phyloP scores from a whole-genome alignment of 495 filamentous ascomycete species.

The Pyrenopolyporus hunteri region DNA sequence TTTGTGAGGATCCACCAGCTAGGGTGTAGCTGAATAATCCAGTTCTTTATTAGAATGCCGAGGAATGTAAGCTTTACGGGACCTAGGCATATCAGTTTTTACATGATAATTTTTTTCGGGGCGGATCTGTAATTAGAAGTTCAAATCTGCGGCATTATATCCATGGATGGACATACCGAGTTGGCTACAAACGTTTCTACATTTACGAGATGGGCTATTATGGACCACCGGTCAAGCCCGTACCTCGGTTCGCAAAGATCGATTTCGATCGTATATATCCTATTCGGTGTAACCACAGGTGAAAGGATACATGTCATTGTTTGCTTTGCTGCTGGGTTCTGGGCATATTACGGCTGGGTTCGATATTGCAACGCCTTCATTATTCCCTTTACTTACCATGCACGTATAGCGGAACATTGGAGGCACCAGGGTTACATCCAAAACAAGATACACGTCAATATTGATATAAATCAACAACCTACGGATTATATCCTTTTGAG shows the following conservation, averaged over 20 bases:
- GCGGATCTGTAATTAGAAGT: conserved; percentile 26
- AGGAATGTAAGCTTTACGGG: neutral
- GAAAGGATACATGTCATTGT: neutral
- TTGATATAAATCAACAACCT: too few relatives aligned
- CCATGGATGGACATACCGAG: neutral
- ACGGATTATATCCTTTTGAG: too few relatives aligned
- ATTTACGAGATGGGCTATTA: neutral
- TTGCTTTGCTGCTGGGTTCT: neutral
- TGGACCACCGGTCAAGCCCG: neutral
- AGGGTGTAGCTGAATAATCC: conserved; percentile 16
- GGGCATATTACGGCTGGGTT: neutral
- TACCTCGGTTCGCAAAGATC: conserved; percentile 11
- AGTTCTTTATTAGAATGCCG: conserved; percentile 7
- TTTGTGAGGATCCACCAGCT: neutral
- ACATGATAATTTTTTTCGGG: too few relatives aligned
- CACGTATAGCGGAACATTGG: neutral
- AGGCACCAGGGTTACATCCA: neutral
- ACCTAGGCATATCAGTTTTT: too few relatives aligned
- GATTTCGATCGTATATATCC: too few relatives aligned
- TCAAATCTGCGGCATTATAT: conserved; percentile 6
- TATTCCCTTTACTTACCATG: neutral
- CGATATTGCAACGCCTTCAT: neutral
- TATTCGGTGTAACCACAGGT: neutral
- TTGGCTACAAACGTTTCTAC: neutral
- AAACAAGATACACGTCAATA: too few relatives aligned